Base-by-base conservation (phyloP, 371 early-diverging fungal species). In the Amoeboaphelidium protococcarum region DNA sequence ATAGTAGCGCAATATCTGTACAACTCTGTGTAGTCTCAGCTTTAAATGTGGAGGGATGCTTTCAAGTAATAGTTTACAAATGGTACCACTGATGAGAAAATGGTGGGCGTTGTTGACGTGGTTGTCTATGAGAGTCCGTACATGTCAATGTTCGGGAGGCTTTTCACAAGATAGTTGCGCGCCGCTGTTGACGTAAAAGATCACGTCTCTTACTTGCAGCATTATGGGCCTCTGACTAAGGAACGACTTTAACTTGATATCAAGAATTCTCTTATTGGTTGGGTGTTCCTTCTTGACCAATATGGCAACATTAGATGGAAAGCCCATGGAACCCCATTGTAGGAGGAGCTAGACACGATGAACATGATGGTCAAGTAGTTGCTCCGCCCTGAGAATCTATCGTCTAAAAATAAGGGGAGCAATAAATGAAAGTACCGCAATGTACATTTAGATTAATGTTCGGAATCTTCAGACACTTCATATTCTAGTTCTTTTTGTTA, bases 231-330 rank as follows among this genome's bases (percentile, higher is more conserved):
- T 10, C 6, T 31, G 6, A 31, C 37, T 23, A 61, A 60, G 26
- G 54, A 67, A 12, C 60, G 72, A 23, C 65, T 67, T 37, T 58
- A 59, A 3, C 57, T 77, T 41, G 74, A 72, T 40, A 76, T 84
- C 71, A 60, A 66, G 23, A 82, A 82, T 52, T 62, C 67, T 23
- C 66, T 76, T 42, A 62, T 83, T 25, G 86, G 86, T 1, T 82
- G 82, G 61, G 73, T 76, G 1, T 76, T 72, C 55, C 54, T 85
- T 25, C 72, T 85, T 13, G 83, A 85, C 47, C 50, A 60, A 42
- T 53, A 67, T 26, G 78, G 82, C 51, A 61, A 65, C 43, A 67
- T 85, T n/a, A 60, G 83, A 43, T 85, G 86, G 86, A 67, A 71
- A n/a, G 82, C 86, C 1, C 79, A 85, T 54, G 86, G 83, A 13